Base-by-base conservation (phyloP, 2,329 filamentous ascomycete genomes). In the Botryotinia convoluta region DNA sequence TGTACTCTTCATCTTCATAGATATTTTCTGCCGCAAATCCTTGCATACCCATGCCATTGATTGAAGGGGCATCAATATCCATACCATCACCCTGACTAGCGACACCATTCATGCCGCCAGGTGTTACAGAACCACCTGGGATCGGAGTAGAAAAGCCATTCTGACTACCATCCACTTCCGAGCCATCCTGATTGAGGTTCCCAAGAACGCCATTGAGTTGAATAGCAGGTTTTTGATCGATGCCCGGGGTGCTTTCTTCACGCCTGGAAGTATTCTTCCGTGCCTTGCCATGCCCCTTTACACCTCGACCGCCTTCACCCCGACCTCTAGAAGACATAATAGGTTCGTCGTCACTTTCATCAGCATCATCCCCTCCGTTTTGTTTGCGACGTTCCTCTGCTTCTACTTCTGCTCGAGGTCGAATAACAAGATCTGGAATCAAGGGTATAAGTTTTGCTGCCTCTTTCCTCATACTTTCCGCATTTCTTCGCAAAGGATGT, bases 291-390 rank as follows among this genome's bases (percentile, higher is more conserved):
- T 86, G 84, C 22, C 89, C 89, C 79, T 92, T 95, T 75, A 90
- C 90, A 45, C 71, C 71, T 35, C 65, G 65, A 42, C 65, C 65
- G 35, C 94, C 92, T 80, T 93, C 93, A 81, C 95, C 97, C 62
- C 96, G 91, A 71, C 96, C 96, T 77, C 96, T 90, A 68, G 95
- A 98, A 73, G 96, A 96, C 93, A 98, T 98, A 80, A 99, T 98
- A 14, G 96, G 96, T 83, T 97, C 95, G 81, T 98, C 95, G 79
- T 98, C 95, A 77, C 94, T 97, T 82, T 98, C 95, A 74, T 98
- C 95, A 77, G 95, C 94, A 76, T 93, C 90, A 74, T 94, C 92
- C 63, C 92, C 92, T 69, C 96, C 94, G 75, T 95, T 93, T 79
- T 97, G 93, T 81, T 96, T 92, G 75, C 94, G 88, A 71, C 95